Conservation (phyloP, 2,329 filamentous ascomycete genomes). For the Fusarium continuum region DNA sequence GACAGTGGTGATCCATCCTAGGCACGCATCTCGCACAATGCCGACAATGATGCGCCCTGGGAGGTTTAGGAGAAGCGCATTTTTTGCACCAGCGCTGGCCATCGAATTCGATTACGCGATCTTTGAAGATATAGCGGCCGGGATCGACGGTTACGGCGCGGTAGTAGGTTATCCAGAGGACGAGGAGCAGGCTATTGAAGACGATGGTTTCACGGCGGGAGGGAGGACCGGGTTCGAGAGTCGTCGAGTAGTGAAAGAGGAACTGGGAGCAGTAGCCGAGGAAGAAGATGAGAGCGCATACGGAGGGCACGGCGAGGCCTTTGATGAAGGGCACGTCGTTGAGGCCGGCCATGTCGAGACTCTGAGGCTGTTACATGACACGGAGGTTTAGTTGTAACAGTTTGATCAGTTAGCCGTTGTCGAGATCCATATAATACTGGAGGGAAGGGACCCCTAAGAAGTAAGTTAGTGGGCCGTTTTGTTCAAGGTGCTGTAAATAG, state of each 20-base stretch:
- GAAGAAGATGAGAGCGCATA: constrained; percentile 72
- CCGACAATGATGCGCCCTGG: constrained; percentile 83
- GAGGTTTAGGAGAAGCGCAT: constrained; percentile 78
- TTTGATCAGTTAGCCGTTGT: constrained; percentile 4
- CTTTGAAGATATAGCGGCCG: constrained; percentile 61
- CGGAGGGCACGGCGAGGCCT: constrained; percentile 72
- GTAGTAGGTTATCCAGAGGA: constrained; percentile 76
- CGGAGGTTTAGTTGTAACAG: not conserved
- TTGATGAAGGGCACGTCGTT: constrained; percentile 56
- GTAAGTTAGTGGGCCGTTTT: constrained; percentile 4
- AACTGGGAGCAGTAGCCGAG: constrained; percentile 77
- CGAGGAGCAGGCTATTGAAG: constrained; percentile 73
- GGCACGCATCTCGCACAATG: constrained; percentile 78
- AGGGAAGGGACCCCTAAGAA: constrained; percentile 1
- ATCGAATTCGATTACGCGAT: constrained; percentile 48
- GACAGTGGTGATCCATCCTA: constrained; percentile 88
- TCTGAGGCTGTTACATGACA: constrained; percentile 21
- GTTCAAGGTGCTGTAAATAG: constrained; percentile 9
- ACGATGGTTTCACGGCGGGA: constrained; percentile 63
- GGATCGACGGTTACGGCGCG: constrained; percentile 66
- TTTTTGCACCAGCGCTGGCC: constrained; percentile 74
- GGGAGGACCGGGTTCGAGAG: constrained; percentile 68
- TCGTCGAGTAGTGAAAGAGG: constrained; percentile 66
- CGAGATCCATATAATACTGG: too few relatives aligned
- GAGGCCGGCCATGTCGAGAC: constrained; percentile 53